Evolutionary conservation across 768 basidiomycete genomes (phyloP), one percentile per base, ranked within the genome.

Genomic region (Lentinula boryana): DNA sequence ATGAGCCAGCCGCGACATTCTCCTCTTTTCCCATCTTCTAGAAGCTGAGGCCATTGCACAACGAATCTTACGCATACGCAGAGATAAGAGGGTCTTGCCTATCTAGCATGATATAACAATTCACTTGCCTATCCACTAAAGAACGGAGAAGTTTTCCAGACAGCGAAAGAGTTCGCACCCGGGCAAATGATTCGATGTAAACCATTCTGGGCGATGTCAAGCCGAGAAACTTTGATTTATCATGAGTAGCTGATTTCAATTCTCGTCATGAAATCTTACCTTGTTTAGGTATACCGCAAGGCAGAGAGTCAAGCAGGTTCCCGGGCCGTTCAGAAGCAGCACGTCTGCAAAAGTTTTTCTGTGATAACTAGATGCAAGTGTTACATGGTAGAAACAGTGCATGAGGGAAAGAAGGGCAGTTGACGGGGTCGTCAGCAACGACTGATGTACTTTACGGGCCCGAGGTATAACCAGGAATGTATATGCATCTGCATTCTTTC

Each of bases 181-280:
- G 87, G 7, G 96, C 95, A 71, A 96, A 97, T 0, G 93, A 94
- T 72, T 98, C 97, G 43, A 98, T 79, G 70, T 97, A 99, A 56
- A 99, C 82, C 32, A 93, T 71, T 43, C 74, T 77, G 5, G 96
- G 89, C 1, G 87, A 81, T 21, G 79, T 76, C 38, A 95, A 71
- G 31, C 89, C 89, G 43, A 96, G 67, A 62, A 98, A 76, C 95
- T 97, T 32, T 23, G 21, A 56, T n/a, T 56, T 49, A 23, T 21
- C 51, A 35, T 58, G 10, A 49, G 57, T n/a, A 44, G 4, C 10
- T 48, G 5, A 36, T 56, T 15, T 15, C 1, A 53, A 32, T 21
- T 49, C 2, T 36, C 7, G 9, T 31, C 12, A 43, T 27, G 27
- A 48, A 46, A 68, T 75, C 84, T 65, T 69, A 91, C 94, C 72